Evolutionary conservation across 805 yeast species (phyloP).

Genomic region (Ogataea nitratoaversa): DNA sequence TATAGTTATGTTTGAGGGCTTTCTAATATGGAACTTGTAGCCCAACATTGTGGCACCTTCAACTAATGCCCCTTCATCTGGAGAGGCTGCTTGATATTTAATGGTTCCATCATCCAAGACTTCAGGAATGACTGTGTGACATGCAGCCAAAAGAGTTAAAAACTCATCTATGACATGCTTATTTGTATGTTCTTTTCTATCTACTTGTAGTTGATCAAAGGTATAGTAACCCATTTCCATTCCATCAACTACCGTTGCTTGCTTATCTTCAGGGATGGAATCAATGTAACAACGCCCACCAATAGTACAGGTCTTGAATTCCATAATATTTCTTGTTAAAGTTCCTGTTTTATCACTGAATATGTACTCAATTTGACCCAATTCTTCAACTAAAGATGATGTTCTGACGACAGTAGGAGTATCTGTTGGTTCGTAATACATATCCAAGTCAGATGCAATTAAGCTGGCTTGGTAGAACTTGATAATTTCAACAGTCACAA

Average conservation of each 20-base stretch:
- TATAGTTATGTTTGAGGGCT: conserved; percentile 76
- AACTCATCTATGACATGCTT: conserved; percentile 69
- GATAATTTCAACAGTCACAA: conserved; percentile 93
- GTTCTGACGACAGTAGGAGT: conserved; percentile 95
- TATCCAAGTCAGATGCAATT: conserved; percentile 91
- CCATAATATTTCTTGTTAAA: conserved; percentile 93
- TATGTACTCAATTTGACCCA: conserved; percentile 94
- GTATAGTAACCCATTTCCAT: conserved; percentile 74
- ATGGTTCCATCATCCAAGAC: conserved; percentile 56
- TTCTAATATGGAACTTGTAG: conserved; percentile 76
- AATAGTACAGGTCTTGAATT: conserved; percentile 86
- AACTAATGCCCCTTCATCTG: conserved; percentile 98
- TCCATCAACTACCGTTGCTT: conserved; percentile 68
- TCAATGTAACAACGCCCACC: conserved; percentile 88
- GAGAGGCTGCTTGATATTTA: conserved; percentile 97
- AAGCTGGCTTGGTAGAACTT: conserved; percentile 92
- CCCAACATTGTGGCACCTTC: conserved; percentile 93
- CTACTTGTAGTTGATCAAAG: conserved; percentile 56
- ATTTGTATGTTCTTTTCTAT: conserved; percentile 31
- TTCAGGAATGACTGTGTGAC: conserved; percentile 98
- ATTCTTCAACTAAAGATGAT: conserved; percentile 91
- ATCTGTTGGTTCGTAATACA: conserved; percentile 82
- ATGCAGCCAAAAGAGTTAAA: conserved; percentile 77
- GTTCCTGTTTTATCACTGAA: conserved; percentile 99
- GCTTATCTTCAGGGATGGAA: conserved; percentile 87